Evolutionary conservation across 179 eudicot species (phyloP), one percentile per base, ranked within the genome.

Genomic region (Beta lomatogona): DNA sequence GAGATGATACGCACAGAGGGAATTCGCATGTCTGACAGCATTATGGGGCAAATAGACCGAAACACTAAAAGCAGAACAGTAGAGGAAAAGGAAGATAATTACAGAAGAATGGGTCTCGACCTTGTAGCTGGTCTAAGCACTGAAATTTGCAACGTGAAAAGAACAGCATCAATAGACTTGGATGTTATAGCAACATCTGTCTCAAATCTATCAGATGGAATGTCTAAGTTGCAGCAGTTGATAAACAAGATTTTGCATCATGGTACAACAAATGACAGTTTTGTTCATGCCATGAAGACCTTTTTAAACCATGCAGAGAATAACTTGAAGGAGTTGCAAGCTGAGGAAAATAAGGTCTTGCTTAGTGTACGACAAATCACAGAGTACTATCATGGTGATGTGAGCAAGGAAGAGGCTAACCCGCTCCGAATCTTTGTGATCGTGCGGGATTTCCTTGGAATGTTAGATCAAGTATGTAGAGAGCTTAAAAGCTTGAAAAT

Each of bases 81-180:
- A 0, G 89, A 89, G 74, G 98, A 96, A 72, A 88, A 81, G 73
- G 99, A 94, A 88, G 94, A 94, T 76, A 88, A 86, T 77, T 91
- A 91, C 87, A 80, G 88, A 69, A 92, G 87, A 73, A 96, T 94
- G 99, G 99, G 99, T 19, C 86, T 96, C 46, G 98, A 94, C 45
- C 93, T 96, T 72, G 98, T 96, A 13, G 90, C 92, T n/a, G 93
- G 99, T 31, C 81, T 96, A 63, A 87, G 93, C 81, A 85, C 93
- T 2, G 99, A 96, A 81, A 93, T 96, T 41, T 89, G 91, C 91
- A 96, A 96, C 70, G 98, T 92, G 58, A 96, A 96, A 92, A 93
- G 92, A 85, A 92, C 97, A 7, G 98, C 98, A 15, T 90, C 96
- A 1, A 81, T 96, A 64, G 99, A 92, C 86, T 83, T 96, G 86